Base-by-base conservation (phyloP, 2,329 filamentous ascomycete genomes). In the Capronia coronata region DNA sequence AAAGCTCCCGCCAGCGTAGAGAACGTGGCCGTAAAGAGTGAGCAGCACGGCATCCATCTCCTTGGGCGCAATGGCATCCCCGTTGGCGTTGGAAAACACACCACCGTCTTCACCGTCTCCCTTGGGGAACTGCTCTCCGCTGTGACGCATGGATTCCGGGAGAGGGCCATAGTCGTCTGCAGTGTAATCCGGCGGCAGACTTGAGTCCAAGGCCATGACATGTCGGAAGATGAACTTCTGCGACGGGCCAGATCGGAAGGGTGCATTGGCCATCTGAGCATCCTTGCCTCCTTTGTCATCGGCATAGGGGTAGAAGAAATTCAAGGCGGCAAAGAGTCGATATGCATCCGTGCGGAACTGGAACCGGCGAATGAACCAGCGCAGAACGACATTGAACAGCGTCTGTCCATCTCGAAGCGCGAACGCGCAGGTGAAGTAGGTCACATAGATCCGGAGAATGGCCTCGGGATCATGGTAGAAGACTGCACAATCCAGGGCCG, bases 191-290 rank as follows among this genome's bases (percentile, higher is more conserved):
- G 73, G 71, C 2, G 68, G 72, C 38, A 84, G 72, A 2, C 86
- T 73, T 55, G 78, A 84, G 66, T 98, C 93, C 72, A 94, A 86
- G 2, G 82, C 81, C 66, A 94, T 94, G 68, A 98, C 87, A 68
- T 94, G 88, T 3, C 93, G 83, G 50, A 96, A 75, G 61, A 97
- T 82, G 63, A 87, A 94, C 65, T 97, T 97, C 67, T 95, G 89
- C 16, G 84, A 83, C 0, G 87, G 83, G 0, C 87, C 42, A 22
- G 27, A 43, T 44, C 84, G 84, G 67, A 91, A 95, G 74, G 84
- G 30, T 8, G 53, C 52, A 32, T 48, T 52, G 13, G 35, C 34
- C 39, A 54, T 44, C 14, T 55, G 54, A 11, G 43, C 52, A 25
- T 49, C 43, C 34, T 54, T 57, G 18, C 53, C 54, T 16, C 21